phyloP scores from a whole-genome alignment of 345 rosid species.

The Camelina sativa region DNA sequence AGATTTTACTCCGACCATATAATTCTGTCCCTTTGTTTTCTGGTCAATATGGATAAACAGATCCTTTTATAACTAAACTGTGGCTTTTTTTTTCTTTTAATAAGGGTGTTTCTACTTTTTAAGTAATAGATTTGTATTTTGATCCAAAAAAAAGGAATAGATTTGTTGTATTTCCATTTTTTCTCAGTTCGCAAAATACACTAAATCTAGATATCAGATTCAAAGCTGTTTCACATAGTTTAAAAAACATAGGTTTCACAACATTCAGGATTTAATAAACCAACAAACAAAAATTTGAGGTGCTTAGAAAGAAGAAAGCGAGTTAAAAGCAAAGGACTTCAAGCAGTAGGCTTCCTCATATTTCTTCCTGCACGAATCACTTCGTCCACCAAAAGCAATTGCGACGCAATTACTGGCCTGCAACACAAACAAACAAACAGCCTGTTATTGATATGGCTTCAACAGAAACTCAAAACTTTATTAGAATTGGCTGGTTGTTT shows the following conservation, averaged over 20 bases:
- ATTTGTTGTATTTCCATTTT: background rate
- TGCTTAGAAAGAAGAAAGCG: background rate
- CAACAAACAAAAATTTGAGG: constrained; percentile 6
- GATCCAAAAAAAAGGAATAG: background rate
- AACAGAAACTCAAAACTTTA: background rate
- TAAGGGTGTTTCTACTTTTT: background rate
- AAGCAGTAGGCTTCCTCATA: constrained; percentile 89
- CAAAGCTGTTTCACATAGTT: background rate
- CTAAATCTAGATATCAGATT: background rate
- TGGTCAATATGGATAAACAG: background rate
- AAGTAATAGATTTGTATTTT: constrained; percentile 11
- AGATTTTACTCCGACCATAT: background rate
- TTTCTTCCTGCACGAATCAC: constrained; percentile 99
- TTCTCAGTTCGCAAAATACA: background rate
- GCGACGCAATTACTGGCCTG: constrained; percentile 97
- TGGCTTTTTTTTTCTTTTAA: background rate
- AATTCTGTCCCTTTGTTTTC: background rate
- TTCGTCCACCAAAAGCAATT: constrained; percentile 95
- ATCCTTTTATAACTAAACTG: background rate
- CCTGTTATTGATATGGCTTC: constrained; percentile 12
- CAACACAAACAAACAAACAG: constrained; percentile 21
- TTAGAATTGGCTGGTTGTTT: constrained; percentile 3
- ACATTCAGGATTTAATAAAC: background rate
- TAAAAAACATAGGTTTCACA: constrained; percentile 20
- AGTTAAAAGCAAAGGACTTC: constrained; percentile 2